Evolutionary conservation across 352 stramenopile species (phyloP).

Genomic region (Pythium phragmitis): DNA sequence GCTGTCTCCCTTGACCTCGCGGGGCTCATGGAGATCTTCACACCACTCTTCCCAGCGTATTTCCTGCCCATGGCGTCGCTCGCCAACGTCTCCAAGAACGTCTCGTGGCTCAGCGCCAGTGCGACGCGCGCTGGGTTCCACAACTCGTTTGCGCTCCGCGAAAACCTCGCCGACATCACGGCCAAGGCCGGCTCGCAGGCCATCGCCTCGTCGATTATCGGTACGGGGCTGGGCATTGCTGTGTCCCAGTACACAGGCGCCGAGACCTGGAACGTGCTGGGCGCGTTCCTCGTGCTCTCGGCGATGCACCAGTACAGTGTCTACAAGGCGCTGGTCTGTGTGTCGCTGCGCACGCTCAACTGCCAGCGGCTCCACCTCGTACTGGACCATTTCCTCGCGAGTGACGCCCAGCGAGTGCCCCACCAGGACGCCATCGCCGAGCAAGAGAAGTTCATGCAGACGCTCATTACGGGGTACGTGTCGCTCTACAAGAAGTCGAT

Average conservation of each 20-base stretch:
- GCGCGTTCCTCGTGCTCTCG: conserved; percentile 52
- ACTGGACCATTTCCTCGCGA: conserved; percentile 42
- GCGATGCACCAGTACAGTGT: conserved; percentile 53
- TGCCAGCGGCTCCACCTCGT: conserved; percentile 64
- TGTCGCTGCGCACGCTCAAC: conserved; percentile 69
- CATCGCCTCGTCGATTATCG: conserved; percentile 91
- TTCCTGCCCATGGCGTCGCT: conserved; percentile 91
- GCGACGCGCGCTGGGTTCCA: conserved; percentile 94
- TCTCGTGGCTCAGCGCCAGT: conserved; percentile 93
- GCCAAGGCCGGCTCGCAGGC: conserved; percentile 94
- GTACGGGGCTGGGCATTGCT: conserved; percentile 60
- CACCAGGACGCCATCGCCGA: conserved; percentile 37
- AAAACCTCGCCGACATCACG: conserved; percentile 96
- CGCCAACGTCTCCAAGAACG: conserved; percentile 94
- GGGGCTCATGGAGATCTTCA: conserved; percentile 92
- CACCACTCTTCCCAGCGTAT: conserved; percentile 66
- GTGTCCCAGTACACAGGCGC: conserved; percentile 62
- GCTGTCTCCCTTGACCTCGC: conserved; percentile 89
- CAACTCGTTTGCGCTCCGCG: conserved; percentile 85
- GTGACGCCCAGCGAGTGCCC: conserved; percentile 10
- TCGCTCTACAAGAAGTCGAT: conserved; percentile 48
- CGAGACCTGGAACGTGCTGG: conserved; percentile 47
- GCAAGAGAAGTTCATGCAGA: conserved; percentile 59
- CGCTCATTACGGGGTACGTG: conserved; percentile 47
- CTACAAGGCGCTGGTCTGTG: conserved; percentile 56